Base-by-base conservation (phyloP, 2,329 filamentous ascomycete genomes). In the Neopestalotiopsis rosae region DNA sequence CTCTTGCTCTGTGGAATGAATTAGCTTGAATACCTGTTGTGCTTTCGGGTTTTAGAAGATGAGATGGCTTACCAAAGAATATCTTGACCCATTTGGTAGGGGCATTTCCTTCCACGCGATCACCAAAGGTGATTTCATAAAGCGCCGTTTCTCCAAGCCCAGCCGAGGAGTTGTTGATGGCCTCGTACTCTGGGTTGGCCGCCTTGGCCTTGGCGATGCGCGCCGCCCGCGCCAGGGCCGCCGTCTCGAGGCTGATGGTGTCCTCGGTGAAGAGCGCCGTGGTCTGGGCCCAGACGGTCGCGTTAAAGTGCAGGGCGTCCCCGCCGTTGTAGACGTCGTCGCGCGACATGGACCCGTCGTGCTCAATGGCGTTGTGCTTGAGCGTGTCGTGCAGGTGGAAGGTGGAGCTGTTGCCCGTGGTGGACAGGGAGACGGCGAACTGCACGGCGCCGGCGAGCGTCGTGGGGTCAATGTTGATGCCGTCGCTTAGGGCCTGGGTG, bases 231-330 rank as follows among this genome's bases (percentile, higher is more conserved):
- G 72, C 73, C n/a, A 71, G 70, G 20, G 71, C 56, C 4, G 65
- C 71, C 71, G 70, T 72, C 61, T 72, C 67, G 6, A 74, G 45
- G 38, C 64, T 61, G 63, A 74, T 69, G n/a, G 70, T 66, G 24
- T 72, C 69, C 1, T 69, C 70, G 5, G 72, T 72, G 68, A 69
- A 73, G 66, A 62, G 71, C 2, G 70, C 67, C 58, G 67, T 68
- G 1, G 72, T 74, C 65, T 74, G 57, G 67, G 72, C 72, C 34
- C 69, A 74, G 28, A 74, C 68, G 57, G 57, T 61, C 28, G 57
- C 57, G 57, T 61, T 61, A 24, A 61, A 61, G 57, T n/a, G n/a
- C 28, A 61, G 57, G 17, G 28, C 57, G 57, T 61, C 61, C 24
- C 61, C 38, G 6, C 61, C 38, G 6, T 34, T 12, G 61, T 38